Evolutionary conservation across 225 moss, liverwort and hornwort species (phyloP).

Genomic region (Thuidium tamariscinum): DNA sequence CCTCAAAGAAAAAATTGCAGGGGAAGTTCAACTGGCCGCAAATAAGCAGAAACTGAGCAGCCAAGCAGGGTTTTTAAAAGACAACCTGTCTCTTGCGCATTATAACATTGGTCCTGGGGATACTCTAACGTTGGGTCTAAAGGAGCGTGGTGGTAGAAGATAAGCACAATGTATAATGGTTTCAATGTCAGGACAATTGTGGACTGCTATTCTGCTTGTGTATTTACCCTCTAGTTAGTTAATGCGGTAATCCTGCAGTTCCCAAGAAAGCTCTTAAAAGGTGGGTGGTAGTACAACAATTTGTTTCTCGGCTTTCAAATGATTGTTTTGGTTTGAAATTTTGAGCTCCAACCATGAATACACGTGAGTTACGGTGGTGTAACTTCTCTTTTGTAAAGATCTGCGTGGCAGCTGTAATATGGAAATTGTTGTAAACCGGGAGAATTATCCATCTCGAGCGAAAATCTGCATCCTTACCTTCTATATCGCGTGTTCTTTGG

Average conservation of each 20-base stretch:
- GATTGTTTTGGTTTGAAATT: not conserved
- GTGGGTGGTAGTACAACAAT: not conserved
- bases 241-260: constrained; percentile 9
- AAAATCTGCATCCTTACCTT: not conserved
- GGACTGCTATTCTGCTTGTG: constrained; percentile 18
- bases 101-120: constrained; percentile 96
- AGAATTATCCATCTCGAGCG: not conserved
- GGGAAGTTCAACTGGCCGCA: constrained; percentile 77
- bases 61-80: constrained; percentile 70
- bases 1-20: constrained; percentile 91
- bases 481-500: not conserved
- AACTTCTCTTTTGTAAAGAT: not conserved
- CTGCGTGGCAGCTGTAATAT: not conserved
- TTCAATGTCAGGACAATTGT: not conserved
- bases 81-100: constrained; percentile 72
- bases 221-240: constrained; percentile 10
- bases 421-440: not conserved
- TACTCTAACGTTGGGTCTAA: constrained; percentile 66
- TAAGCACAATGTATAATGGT: constrained; percentile 20
- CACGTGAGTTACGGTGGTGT: not conserved
- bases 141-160: constrained; percentile 97
- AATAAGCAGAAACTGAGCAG: constrained; percentile 96
- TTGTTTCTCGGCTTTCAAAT: not conserved
- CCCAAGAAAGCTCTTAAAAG: constrained; percentile 1
- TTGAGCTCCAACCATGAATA: not conserved